phyloP scores from a whole-genome alignment of 768 basidiomycete genomes.

The Hortiboletus flavorubellus region DNA sequence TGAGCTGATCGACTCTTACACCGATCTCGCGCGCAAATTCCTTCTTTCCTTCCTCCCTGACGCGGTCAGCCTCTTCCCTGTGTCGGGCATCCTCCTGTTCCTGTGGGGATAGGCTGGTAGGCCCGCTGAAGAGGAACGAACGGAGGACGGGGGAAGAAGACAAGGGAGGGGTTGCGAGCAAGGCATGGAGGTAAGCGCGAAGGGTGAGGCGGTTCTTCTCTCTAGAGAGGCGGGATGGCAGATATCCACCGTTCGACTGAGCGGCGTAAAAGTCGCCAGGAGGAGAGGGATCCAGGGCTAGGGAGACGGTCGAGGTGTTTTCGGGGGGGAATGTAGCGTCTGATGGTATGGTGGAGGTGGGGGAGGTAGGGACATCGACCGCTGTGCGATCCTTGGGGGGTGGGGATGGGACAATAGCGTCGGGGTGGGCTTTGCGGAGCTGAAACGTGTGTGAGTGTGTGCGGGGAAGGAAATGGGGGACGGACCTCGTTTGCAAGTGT shows the following conservation, averaged over 20 bases:
- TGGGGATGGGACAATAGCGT: conserved; percentile 74
- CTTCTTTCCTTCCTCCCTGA: conserved; percentile 84
- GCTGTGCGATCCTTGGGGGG: conserved; percentile 86
- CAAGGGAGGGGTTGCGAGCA: conserved; percentile 69
- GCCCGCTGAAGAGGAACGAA: conserved; percentile 79
- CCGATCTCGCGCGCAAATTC: conserved; percentile 87
- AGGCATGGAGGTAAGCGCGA: conserved; percentile 82
- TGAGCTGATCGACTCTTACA: conserved; percentile 76
- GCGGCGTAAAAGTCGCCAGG: conserved; percentile 39
- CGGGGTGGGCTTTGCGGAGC: conserved; percentile 86
- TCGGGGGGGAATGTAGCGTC: background rate
- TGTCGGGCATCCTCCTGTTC: conserved; percentile 76
- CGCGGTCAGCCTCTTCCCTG: conserved; percentile 84
- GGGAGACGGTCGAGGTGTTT: conserved; percentile 32
- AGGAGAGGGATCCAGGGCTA: conserved; percentile 72
- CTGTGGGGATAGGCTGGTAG: conserved; percentile 60
- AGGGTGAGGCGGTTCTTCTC: conserved; percentile 96
- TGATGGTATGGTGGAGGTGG: background rate
- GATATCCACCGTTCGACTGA: background rate
- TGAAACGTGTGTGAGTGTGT: conserved; percentile 32
- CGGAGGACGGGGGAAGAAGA: conserved; percentile 82
- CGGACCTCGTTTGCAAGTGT: conserved; percentile 81
- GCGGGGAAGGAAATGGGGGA: background rate
- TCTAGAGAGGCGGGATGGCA: conserved; percentile 56
- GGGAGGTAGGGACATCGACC: conserved; percentile 44